Conservation (phyloP, 495 filamentous ascomycete species). For the Rusavskia elegans region DNA sequence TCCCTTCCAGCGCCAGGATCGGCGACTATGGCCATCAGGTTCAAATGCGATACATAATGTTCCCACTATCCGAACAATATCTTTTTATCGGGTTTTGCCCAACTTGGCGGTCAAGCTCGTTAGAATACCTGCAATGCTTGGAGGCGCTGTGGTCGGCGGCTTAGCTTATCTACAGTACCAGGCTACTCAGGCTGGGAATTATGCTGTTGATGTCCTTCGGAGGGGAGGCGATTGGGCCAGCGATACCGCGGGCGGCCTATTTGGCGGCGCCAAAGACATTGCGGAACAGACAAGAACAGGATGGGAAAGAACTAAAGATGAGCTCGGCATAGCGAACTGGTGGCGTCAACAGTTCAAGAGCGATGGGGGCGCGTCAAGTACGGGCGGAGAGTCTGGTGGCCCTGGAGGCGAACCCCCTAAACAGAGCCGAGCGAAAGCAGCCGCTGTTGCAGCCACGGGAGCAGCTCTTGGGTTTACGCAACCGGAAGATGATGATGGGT, state of each 20-base stretch:
- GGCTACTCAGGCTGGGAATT: constrained; percentile 81
- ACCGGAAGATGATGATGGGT: constrained; percentile 52
- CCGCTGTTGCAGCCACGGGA: constrained; percentile 45
- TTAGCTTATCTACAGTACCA: constrained; percentile 92
- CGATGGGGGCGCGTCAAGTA: constrained; percentile 27
- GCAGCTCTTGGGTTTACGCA: constrained; percentile 65
- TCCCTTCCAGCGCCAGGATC: constrained; percentile 37
- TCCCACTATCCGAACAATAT: constrained; percentile 68
- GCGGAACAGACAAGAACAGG: constrained; percentile 64
- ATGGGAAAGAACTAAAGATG: constrained; percentile 70
- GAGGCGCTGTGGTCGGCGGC: constrained; percentile 71
- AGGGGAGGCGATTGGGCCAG: constrained; percentile 53
- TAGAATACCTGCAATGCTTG: constrained; percentile 78
- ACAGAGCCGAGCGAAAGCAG: constrained; percentile 40
- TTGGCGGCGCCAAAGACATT: constrained; percentile 53
- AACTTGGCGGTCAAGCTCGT: constrained; percentile 77
- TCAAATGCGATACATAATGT: constrained; percentile 70
- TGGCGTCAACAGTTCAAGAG: constrained; percentile 54
- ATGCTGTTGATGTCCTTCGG: constrained; percentile 65
- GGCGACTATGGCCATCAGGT: constrained; percentile 58
- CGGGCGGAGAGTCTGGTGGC: constrained; percentile 21
- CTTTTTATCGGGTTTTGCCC: constrained; percentile 74
- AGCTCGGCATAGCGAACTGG: constrained; percentile 72
- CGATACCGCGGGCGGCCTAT: constrained; percentile 45
- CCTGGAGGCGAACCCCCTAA: constrained; percentile 41